These are phyloP conservation scores for Papilionanthe hybrid DNA, from an alignment of 116 monocot species.

Conservation along the genomic window DNA sequence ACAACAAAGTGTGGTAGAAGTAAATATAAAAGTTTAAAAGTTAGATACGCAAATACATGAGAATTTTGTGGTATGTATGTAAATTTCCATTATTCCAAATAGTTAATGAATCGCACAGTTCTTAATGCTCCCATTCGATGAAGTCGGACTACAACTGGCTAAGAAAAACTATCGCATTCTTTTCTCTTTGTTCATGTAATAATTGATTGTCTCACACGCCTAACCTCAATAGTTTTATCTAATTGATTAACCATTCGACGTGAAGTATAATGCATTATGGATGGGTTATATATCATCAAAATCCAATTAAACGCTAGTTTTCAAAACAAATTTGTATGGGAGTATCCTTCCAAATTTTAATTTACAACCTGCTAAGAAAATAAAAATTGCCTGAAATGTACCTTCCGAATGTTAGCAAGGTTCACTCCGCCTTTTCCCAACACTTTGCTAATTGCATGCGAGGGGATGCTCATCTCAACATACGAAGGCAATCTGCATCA, in stretches of 20 bases:
- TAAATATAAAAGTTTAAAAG: too few relatives aligned
- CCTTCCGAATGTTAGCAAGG: constrained; percentile 48
- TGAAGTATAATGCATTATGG: too few relatives aligned
- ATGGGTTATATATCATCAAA: not conserved
- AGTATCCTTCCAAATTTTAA: not conserved
- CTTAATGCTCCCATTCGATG: not conserved
- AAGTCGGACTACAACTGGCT: not conserved
- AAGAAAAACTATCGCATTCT: not conserved
- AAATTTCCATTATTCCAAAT: not conserved
- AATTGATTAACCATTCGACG: not conserved
- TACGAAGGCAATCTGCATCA: constrained; percentile 21
- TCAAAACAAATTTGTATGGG: not conserved
- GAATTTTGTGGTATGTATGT: not conserved
- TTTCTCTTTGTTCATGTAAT: not conserved
- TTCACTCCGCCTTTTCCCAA: constrained; percentile 54
- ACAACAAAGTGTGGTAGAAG: too few relatives aligned
- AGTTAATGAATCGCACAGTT: not conserved
- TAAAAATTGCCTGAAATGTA: constrained; percentile 3
- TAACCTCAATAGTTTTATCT: not conserved
- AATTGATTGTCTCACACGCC: not conserved
- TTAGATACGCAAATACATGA: too few relatives aligned
- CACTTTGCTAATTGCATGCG: constrained; percentile 46
- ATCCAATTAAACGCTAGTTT: not conserved
- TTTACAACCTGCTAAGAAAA: not conserved
- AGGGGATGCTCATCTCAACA: constrained; percentile 42